These are phyloP conservation scores for Coccinonectria pachysandricola DNA, from an alignment of 2,329 filamentous ascomycete species.

Conservation along the genomic window DNA sequence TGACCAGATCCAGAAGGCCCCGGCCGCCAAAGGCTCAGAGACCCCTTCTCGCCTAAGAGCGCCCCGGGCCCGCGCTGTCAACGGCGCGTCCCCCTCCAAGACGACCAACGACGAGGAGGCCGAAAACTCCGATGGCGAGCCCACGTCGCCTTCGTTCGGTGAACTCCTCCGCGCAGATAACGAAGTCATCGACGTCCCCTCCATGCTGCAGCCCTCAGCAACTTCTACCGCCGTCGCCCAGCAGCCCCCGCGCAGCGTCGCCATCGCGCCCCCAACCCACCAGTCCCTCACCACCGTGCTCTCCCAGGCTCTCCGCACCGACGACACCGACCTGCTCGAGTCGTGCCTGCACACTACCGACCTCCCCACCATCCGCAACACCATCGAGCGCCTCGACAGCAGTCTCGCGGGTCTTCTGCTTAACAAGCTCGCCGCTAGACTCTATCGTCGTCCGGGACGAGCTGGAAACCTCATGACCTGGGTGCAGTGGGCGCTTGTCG, in stretches of 20 bases:
- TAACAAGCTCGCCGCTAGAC: constrained; percentile 72
- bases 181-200: constrained; percentile 66
- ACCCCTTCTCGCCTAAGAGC: constrained; percentile 10
- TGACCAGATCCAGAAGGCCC: constrained; percentile 8
- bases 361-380: constrained; percentile 67
- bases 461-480: constrained; percentile 87
- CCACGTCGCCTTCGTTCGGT: constrained; percentile 63
- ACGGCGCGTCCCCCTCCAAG: constrained; percentile 12
- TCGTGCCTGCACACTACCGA: constrained; percentile 80
- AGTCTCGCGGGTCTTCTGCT: constrained; percentile 70
- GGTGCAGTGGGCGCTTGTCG: constrained; percentile 90
- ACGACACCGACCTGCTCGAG: constrained; percentile 82
- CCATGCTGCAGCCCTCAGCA: constrained; percentile 38
- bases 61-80: constrained; percentile 15
- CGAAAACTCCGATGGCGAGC: constrained; percentile 36
- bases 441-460: constrained; percentile 78
- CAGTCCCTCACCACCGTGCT: constrained; percentile 88
- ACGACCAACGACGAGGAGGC: constrained; percentile 15
- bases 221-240: constrained; percentile 23
- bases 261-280: constrained; percentile 54
- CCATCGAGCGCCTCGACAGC: constrained; percentile 83
- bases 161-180: constrained; percentile 67
- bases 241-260: constrained; percentile 34
- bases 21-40: constrained; percentile 7
- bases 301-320: constrained; percentile 82